These are phyloP conservation scores for Ilex paraguariensis DNA, from an alignment of 305 asterid species.

Conservation along the genomic window DNA sequence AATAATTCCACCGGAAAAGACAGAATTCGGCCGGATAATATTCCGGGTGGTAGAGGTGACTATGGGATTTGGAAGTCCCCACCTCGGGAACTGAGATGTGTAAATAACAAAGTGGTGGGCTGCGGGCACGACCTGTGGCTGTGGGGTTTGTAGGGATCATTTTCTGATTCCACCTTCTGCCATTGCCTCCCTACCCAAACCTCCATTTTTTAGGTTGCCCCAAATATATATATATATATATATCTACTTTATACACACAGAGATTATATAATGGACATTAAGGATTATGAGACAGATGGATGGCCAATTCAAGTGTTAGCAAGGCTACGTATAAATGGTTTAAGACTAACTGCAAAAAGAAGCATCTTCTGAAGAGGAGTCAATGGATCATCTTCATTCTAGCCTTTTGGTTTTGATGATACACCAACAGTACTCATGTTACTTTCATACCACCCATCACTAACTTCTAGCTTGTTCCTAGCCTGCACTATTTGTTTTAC, in stretches of 20 bases:
- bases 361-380: too few relatives aligned
- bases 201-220: not conserved
- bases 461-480: too few relatives aligned
- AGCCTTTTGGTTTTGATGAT: too few relatives aligned
- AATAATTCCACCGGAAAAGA: not conserved
- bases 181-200: conserved; percentile 14
- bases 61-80: conserved; percentile 14
- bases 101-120: conserved; percentile 15
- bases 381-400: too few relatives aligned
- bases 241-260: not conserved
- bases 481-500: too few relatives aligned
- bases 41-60: conserved; percentile 23
- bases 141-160: conserved; percentile 58
- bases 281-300: too few relatives aligned
- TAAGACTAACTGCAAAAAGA: too few relatives aligned
- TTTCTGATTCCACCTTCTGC: conserved; percentile 35
- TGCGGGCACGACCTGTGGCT: conserved; percentile 10
- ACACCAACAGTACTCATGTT: too few relatives aligned
- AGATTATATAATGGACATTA: too few relatives aligned
- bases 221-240: not conserved
- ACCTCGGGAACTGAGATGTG: conserved; percentile 25
- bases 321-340: too few relatives aligned
- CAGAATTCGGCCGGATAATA: conserved; percentile 28
- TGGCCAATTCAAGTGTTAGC: too few relatives aligned
- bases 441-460: too few relatives aligned